phyloP scores from a whole-genome alignment of 2,329 filamentous ascomycete species.

The Calonectria henricotiae region DNA sequence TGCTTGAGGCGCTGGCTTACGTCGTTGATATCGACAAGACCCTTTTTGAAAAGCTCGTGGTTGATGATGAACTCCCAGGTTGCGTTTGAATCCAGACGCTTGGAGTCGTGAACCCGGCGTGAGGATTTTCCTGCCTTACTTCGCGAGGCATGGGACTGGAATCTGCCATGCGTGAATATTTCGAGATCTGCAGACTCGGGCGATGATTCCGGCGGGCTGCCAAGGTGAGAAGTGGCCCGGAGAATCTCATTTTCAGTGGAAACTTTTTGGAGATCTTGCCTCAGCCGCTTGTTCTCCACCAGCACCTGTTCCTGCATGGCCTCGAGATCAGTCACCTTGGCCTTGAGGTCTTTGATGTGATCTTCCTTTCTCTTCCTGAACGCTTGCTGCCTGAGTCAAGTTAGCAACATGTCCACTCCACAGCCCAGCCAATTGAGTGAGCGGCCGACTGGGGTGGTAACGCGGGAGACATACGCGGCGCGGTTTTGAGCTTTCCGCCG shows the following conservation, averaged over 20 bases:
- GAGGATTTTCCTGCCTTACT: slow-evolving; percentile 69
- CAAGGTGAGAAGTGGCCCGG: slow-evolving; percentile 78
- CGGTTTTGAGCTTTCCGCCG: slow-evolving; percentile 75
- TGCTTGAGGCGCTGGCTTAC: slow-evolving; percentile 86
- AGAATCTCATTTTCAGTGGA: slow-evolving; percentile 95
- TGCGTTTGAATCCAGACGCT: slow-evolving; percentile 77
- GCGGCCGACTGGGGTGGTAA: background rate
- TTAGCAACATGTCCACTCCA: slow-evolving; percentile 35
- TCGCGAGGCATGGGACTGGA: background rate
- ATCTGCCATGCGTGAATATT: background rate
- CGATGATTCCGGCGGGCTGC: slow-evolving; percentile 75
- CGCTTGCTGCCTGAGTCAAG: slow-evolving; percentile 82
- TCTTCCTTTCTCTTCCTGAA: slow-evolving; percentile 97
- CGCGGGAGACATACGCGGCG: slow-evolving; percentile 68
- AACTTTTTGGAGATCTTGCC: slow-evolving; percentile 85
- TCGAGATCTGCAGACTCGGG: slow-evolving; percentile 74
- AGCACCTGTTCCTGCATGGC: slow-evolving; percentile 80
- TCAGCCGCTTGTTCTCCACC: slow-evolving; percentile 89
- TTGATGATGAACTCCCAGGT: slow-evolving; percentile 92
- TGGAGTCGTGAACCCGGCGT: background rate
- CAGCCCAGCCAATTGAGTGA: background rate
- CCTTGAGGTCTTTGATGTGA: slow-evolving; percentile 93
- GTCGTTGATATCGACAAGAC: slow-evolving; percentile 86
- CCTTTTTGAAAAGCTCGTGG: slow-evolving; percentile 83
- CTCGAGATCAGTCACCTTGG: slow-evolving; percentile 85